A percentile compares a stretch with the other conserved stretches of the same genome.
These are phyloP conservation scores for Fusarium algeriense DNA, from an alignment of 2,329 filamentous ascomycete species.

Conservation along the genomic window DNA sequence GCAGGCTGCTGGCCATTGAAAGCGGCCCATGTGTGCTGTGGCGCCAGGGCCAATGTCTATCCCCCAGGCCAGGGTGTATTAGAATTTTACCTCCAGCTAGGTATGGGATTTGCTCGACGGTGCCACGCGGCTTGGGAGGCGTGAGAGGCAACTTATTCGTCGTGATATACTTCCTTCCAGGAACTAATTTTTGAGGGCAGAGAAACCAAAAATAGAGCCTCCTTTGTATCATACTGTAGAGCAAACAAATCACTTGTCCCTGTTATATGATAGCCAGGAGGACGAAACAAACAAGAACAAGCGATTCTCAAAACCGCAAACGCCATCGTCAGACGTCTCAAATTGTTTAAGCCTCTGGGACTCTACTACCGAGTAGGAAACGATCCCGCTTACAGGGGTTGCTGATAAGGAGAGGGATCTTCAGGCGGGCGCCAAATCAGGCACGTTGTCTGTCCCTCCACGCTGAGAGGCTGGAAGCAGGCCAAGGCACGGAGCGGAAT, in stretches of 20 bases:
- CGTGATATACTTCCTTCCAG: not conserved
- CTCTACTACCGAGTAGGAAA: slow-evolving; percentile 11
- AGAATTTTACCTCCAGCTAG: slow-evolving; percentile 2
- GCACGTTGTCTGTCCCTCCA: slow-evolving; percentile 37
- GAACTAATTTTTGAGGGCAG: not conserved
- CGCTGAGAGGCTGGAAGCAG: slow-evolving; percentile 34
- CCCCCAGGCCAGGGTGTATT: slow-evolving; percentile 11
- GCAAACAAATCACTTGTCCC: slow-evolving; percentile 14
- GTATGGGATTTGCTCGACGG: slow-evolving; percentile 14
- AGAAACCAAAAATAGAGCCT: slow-evolving; percentile 12
- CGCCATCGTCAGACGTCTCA: slow-evolving; percentile 25
- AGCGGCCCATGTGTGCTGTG: slow-evolving; percentile 31
- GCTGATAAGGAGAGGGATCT: slow-evolving; percentile 16
- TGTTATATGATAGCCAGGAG: not conserved
- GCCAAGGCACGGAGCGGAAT: slow-evolving; percentile 10
- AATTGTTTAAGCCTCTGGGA: slow-evolving; percentile 9
- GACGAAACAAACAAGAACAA: slow-evolving; percentile 5
- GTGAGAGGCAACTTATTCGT: slow-evolving; percentile 9
- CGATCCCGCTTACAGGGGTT: slow-evolving; percentile 21
- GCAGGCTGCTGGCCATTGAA: slow-evolving; percentile 24
- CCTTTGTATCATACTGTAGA: slow-evolving; percentile 12
- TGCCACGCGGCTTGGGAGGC: slow-evolving; percentile 31
- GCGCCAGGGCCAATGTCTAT: slow-evolving; percentile 20
- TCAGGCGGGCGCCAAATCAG: slow-evolving; percentile 9
- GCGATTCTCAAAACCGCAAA: slow-evolving; percentile 2